These are phyloP conservation scores for Blepharisma stoltei DNA, from an alignment of 73 alveolate species.

Conservation along the genomic window DNA sequence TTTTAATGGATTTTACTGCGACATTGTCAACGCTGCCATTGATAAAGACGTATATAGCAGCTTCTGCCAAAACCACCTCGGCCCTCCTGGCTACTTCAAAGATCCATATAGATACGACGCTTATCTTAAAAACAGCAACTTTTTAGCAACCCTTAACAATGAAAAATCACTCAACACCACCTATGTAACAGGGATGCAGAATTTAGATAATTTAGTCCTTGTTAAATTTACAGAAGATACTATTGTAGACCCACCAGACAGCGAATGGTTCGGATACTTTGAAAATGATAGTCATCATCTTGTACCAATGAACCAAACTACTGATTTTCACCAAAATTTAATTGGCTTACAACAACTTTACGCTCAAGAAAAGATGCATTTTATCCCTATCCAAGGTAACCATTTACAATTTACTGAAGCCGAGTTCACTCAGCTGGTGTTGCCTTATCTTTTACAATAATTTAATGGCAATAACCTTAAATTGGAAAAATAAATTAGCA, in stretches of 20 bases:
- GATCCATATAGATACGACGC: slow-evolving; percentile 57
- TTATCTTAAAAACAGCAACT: slow-evolving; percentile 51
- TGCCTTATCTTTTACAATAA: slow-evolving; percentile 31
- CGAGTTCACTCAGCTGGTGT: slow-evolving; percentile 48
- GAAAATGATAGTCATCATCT: slow-evolving; percentile 62
- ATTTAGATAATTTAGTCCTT: slow-evolving; percentile 61
- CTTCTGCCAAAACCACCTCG: slow-evolving; percentile 59
- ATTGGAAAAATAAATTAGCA: too few relatives aligned
- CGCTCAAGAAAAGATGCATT: slow-evolving; percentile 56
- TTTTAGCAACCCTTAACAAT: slow-evolving; percentile 66
- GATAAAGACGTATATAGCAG: slow-evolving; percentile 63
- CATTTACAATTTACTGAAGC: slow-evolving; percentile 68
- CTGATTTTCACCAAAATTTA: slow-evolving; percentile 61
- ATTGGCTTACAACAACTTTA: slow-evolving; percentile 79
- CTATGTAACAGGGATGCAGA: slow-evolving; percentile 46
- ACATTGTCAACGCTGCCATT: slow-evolving; percentile 58
- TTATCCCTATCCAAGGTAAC: slow-evolving; percentile 59
- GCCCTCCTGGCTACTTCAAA: slow-evolving; percentile 91
- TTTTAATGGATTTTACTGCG: slow-evolving; percentile 72
- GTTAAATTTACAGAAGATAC: slow-evolving; percentile 73
- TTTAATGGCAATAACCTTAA: not conserved
- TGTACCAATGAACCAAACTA: slow-evolving; percentile 63
- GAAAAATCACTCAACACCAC: slow-evolving; percentile 53
- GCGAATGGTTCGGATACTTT: slow-evolving; percentile 65
- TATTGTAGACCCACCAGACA: slow-evolving; percentile 71